Conservation (phyloP, 2,329 filamentous ascomycete species). For the Stachybotrys chartarum region DNA sequence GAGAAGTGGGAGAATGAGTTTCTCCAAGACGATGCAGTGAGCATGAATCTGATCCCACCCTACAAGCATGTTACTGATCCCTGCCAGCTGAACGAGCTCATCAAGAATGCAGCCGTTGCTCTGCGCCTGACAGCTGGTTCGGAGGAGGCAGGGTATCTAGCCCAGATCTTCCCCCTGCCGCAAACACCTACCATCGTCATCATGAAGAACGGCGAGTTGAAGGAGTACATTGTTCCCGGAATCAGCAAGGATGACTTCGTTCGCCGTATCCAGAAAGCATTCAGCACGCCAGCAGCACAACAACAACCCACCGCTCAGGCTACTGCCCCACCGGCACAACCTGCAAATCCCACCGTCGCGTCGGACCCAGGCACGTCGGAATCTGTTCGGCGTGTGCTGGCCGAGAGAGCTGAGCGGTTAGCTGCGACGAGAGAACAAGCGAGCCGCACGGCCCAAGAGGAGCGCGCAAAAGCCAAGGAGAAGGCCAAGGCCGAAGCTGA, state of each 20-base stretch:
- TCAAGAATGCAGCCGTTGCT: slow-evolving; percentile 58
- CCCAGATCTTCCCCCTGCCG: slow-evolving; percentile 74
- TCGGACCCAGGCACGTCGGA: slow-evolving; percentile 21
- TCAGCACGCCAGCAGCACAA: slow-evolving; percentile 16
- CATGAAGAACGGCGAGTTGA: slow-evolving; percentile 71
- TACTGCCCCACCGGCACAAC: slow-evolving; percentile 10
- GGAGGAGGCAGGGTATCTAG: slow-evolving; percentile 73
- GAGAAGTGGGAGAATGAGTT: slow-evolving; percentile 66
- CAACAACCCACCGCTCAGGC: slow-evolving; percentile 8
- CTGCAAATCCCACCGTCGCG: slow-evolving; percentile 8
- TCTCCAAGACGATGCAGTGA: slow-evolving; percentile 48
- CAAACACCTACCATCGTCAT: slow-evolving; percentile 73
- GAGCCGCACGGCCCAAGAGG: slow-evolving; percentile 42
- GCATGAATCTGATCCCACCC: slow-evolving; percentile 7
- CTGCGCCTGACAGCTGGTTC: slow-evolving; percentile 66
- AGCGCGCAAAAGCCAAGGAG: slow-evolving; percentile 37
- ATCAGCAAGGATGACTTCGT: slow-evolving; percentile 60
- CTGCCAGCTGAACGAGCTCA: slow-evolving; percentile 43
- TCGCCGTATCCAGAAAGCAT: slow-evolving; percentile 27
- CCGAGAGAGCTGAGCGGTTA: slow-evolving; percentile 42
- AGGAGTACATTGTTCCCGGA: slow-evolving; percentile 66
- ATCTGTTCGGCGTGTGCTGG: slow-evolving; percentile 31
- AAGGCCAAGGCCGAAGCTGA: slow-evolving; percentile 36
- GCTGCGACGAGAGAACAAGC: slow-evolving; percentile 33
- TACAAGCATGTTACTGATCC: slow-evolving; percentile 3